These are phyloP conservation scores for Nicotiana benthamiana DNA, from an alignment of 257 asterid species.

Conservation along the genomic window DNA sequence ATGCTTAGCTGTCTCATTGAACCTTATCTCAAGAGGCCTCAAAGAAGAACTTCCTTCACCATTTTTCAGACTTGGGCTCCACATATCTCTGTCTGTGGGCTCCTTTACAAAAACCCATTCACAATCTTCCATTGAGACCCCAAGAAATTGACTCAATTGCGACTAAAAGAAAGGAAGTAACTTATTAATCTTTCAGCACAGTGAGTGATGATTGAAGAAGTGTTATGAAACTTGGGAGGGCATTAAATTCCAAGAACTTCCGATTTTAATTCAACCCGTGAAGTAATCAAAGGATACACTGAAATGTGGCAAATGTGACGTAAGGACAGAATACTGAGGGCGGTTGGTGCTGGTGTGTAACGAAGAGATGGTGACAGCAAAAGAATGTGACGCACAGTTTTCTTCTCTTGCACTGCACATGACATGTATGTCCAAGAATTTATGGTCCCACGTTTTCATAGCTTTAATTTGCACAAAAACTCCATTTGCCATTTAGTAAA, in stretches of 20 bases:
- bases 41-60: conserved; percentile 1
- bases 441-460: not conserved
- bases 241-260: no score
- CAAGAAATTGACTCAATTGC: not conserved
- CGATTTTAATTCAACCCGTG: no score
- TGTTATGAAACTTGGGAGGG: not conserved
- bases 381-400: not conserved
- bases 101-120: conserved; percentile 18
- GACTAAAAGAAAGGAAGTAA: not conserved
- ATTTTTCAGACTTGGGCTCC: conserved; percentile 38
- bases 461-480: not conserved
- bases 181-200: not conserved
- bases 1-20: conserved; percentile 41
- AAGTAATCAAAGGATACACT: not conserved
- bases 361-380: not conserved
- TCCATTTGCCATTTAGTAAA: not conserved
- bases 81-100: conserved; percentile 40
- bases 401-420: not conserved
- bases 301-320: not conserved
- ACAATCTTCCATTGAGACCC: conserved; percentile 13
- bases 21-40: conserved; percentile 50
- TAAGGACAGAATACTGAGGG: no score
- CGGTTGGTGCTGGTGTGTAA: not conserved
- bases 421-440: not conserved
- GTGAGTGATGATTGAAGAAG: not conserved